phyloP scores from a whole-genome alignment of 202 grass and related monocot species.

The Zoysia matrella region DNA sequence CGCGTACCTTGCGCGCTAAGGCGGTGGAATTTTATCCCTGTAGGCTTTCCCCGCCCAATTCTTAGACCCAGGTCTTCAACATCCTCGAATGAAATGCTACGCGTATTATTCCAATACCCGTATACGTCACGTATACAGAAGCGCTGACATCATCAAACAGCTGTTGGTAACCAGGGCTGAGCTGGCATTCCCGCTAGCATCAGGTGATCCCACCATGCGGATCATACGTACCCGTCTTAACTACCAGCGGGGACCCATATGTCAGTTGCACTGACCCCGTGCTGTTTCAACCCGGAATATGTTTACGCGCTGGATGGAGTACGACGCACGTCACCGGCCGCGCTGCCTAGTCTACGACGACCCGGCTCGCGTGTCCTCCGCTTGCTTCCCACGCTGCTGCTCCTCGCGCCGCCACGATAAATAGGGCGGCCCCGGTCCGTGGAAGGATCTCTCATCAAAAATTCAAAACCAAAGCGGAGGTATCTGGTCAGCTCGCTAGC shows the following conservation, averaged over 20 bases:
- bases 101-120: too few relatives aligned
- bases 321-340: slow-evolving; percentile 1
- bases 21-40: background rate
- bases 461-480: background rate
- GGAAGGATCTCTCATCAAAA: background rate
- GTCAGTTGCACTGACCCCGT: background rate
- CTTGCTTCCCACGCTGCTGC: background rate
- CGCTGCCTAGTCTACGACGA: background rate
- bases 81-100: background rate
- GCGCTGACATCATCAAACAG: background rate
- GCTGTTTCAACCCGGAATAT: background rate
- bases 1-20: background rate
- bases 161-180: background rate
- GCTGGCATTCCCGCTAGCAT: background rate
- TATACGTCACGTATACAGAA: too few relatives aligned
- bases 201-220: background rate
- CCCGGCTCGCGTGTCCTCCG: background rate
- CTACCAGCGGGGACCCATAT: background rate
- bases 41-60: background rate
- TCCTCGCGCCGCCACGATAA: background rate
- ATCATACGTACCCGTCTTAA: background rate
- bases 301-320: background rate
- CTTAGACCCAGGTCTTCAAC: background rate
- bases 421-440: background rate
- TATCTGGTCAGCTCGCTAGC: background rate